Evolutionary conservation across 1,284 basidiomycete genomes (phyloP).

Genomic region (Sparassis latifolia): DNA sequence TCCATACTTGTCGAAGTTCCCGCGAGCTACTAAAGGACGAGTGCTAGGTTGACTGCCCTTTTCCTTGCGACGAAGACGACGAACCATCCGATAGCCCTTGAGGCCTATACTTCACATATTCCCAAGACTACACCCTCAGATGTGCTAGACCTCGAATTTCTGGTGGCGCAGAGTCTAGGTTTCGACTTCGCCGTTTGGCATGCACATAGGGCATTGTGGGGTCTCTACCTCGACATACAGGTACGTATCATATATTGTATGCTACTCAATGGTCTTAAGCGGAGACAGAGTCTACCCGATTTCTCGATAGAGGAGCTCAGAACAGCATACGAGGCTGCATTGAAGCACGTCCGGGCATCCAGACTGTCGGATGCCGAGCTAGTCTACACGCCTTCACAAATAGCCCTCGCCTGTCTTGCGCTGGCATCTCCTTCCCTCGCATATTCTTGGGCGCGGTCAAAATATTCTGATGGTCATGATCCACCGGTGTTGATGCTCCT

Average conservation of each 20-base stretch:
- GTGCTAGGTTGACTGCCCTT: conserved; percentile 82
- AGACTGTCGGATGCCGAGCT: conserved; percentile 91
- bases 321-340: conserved; percentile 51
- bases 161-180: conserved; percentile 86
- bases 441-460: conserved; percentile 55
- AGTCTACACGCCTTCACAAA: conserved; percentile 88
- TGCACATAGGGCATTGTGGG: conserved; percentile 84
- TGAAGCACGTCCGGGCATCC: conserved; percentile 60
- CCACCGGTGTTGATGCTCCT: conserved; percentile 31
- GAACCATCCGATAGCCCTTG: conserved; percentile 85
- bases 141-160: conserved; percentile 90
- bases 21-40: neutral
- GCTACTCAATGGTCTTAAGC: neutral
- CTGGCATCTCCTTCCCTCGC: conserved; percentile 59
- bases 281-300: conserved; percentile 43
- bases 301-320: conserved; percentile 35
- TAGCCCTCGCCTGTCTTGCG: conserved; percentile 81
- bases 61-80: conserved; percentile 97
- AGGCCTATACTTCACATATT: conserved; percentile 76
- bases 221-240: conserved; percentile 88
- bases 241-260: conserved; percentile 32
- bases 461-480: conserved; percentile 29
- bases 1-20: neutral
- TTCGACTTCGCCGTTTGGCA: conserved; percentile 96
- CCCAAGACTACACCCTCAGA: conserved; percentile 75